phyloP scores from a whole-genome alignment of 441 rosid genomes.

The Adansonia gregorii region DNA sequence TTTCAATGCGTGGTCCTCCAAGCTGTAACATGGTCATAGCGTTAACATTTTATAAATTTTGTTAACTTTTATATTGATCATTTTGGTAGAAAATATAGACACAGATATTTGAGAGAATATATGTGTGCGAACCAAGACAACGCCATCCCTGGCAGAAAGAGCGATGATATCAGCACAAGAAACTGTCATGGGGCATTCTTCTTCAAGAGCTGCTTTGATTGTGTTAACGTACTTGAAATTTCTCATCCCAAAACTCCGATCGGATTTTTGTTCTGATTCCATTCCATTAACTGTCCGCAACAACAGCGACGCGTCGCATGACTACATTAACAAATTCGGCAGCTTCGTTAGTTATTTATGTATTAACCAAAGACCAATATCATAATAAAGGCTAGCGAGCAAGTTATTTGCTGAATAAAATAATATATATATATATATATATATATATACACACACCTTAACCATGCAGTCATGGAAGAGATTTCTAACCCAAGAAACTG shows the following conservation, averaged over 20 bases:
- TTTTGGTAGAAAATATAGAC: not conserved
- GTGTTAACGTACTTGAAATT: constrained; percentile 74
- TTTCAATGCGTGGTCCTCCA: constrained; percentile 77
- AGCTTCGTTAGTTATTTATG: not conserved
- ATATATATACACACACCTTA: constrained; percentile 37
- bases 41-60: not conserved
- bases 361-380: not conserved
- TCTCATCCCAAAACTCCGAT: constrained; percentile 84
- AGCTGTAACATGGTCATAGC: constrained; percentile 37
- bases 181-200: constrained; percentile 71
- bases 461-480: constrained; percentile 88
- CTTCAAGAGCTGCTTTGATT: constrained; percentile 78
- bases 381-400: not conserved
- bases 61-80: not conserved
- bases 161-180: constrained; percentile 87
- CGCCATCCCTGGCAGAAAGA: constrained; percentile 88
- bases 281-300: constrained; percentile 53
- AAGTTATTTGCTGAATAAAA: not conserved
- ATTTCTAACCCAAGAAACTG: constrained; percentile 89
- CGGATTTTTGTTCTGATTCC: constrained; percentile 62
- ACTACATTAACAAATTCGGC: constrained; percentile 35
- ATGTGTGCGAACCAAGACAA: constrained; percentile 52
- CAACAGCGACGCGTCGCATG: constrained; percentile 83
- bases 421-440: too few relatives aligned
- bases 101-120: not conserved